phyloP scores from a whole-genome alignment of 139 green algal genomes.

The Tetraselmis striata region DNA sequence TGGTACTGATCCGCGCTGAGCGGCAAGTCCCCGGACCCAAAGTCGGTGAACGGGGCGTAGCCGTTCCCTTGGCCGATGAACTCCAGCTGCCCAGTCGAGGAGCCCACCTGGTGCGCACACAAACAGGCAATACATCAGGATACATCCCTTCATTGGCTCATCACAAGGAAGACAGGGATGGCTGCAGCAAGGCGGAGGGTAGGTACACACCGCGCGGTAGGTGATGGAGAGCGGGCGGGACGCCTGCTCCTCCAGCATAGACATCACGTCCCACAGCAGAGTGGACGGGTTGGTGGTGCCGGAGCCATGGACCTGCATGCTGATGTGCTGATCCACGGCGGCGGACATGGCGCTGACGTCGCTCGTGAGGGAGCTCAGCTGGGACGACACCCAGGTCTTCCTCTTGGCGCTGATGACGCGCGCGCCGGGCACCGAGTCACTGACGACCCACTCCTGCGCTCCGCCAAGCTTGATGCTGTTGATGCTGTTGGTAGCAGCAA shows the following conservation, averaged over 20 bases:
- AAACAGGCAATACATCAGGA: neutral
- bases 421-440: neutral
- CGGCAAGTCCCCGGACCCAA: conserved; percentile 26
- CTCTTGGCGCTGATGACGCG: neutral
- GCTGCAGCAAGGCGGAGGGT: too few species aligned
- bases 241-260: conserved; percentile 21
- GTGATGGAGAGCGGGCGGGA: conserved; percentile 11
- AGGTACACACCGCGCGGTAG: conserved; percentile 25
- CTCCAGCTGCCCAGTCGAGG: conserved; percentile 16
- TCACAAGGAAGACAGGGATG: too few species aligned
- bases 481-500: neutral
- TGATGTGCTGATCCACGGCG: neutral
- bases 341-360: neutral
- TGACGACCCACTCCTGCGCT: neutral
- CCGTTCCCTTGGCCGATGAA: conserved; percentile 16
- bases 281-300: conserved; percentile 37
- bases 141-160: too few species aligned
- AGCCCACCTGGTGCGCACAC: conserved; percentile 1
- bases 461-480: neutral
- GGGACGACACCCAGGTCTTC: neutral
- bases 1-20: conserved; percentile 12
- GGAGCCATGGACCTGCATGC: conserved; percentile 23
- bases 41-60: conserved; percentile 16
- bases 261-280: conserved; percentile 26
- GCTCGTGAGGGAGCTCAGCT: neutral